Evolutionary conservation across 805 yeast genomes (phyloP), one percentile per base, ranked within the genome.

Genomic region (Clavispora phyllophila): DNA sequence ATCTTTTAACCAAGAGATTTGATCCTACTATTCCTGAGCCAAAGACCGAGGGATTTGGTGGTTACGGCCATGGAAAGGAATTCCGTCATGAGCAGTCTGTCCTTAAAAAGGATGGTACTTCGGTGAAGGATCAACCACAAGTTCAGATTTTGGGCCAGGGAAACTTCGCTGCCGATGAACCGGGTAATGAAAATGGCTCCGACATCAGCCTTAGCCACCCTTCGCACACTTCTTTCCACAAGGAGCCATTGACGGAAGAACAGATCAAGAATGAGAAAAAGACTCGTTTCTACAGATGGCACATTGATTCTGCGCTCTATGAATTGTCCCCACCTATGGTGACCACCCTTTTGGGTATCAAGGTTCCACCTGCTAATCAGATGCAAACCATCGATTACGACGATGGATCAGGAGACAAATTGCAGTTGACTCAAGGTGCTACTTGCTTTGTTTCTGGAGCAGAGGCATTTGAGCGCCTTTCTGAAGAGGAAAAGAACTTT

Each of bases 251-350:
- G 48, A 68, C 81, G 14, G 74, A 76, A n/a, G 81, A 80, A 36
- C 79, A 87, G 50, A 76, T 83, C 48, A 76, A 70, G 67, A 40
- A 58, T 1, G 70, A 76, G 19, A 78, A 81, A 40, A 76, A 77
- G 61, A 88, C 96, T 2, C 75, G 95, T 54, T 88, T 82, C 62
- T 88, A 87, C 75, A 78, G 96, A 66, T 88, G 96, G 96, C 96
- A 88, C 65, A 87, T 88, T 50, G 96, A 88, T 63, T 82, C 93
- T 28, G 96, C 96, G 4, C 73, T 88, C 32, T 88, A 88, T 56
- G 95, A 79, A 28, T 73, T 87, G 53, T 79, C 90, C 13, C 96
- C 96, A 23, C 96, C 96, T 24, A 78, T 84, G 51, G 85, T 83
- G 28, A 88, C 96, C 12, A 87, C 96, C 2, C 72, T 88, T 47